Evolutionary conservation across 2,329 filamentous ascomycete species (phyloP).

Genomic region (Trichoderma hamatum): DNA sequence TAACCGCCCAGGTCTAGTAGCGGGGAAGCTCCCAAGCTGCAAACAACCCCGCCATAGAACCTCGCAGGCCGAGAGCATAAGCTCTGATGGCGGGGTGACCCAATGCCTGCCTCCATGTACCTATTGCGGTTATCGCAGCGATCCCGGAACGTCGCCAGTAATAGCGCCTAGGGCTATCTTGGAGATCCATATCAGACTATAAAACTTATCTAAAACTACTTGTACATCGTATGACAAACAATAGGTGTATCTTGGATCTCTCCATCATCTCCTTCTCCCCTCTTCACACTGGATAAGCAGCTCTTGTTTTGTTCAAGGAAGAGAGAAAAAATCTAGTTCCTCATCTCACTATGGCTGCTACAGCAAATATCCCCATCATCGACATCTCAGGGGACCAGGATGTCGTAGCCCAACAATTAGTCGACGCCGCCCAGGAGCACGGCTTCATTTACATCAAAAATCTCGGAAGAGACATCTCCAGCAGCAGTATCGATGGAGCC

Average conservation of each 20-base stretch:
- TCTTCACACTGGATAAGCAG: background rate
- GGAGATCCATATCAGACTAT: background rate
- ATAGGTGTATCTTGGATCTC: background rate
- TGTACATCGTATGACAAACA: background rate
- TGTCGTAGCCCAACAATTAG: constrained; percentile 67
- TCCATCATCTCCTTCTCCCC: background rate
- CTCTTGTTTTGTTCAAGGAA: background rate
- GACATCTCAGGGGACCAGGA: constrained; percentile 67
- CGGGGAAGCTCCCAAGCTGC: constrained; percentile 5
- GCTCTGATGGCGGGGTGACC: constrained; percentile 13
- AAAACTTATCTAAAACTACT: background rate
- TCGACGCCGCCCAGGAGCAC: constrained; percentile 78
- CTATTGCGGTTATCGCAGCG: background rate
- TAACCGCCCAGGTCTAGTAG: background rate
- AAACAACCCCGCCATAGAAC: background rate
- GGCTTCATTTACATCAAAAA: constrained; percentile 91
- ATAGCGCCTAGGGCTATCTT: background rate
- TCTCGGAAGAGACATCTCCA: constrained; percentile 68
- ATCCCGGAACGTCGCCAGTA: constrained; percentile 9
- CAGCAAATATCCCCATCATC: constrained; percentile 73
- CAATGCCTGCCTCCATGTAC: background rate
- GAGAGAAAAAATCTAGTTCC: background rate
- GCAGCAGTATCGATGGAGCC: constrained; percentile 66
- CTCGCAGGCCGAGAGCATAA: background rate
- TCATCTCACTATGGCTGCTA: constrained; percentile 31